Conservation (phyloP, 345 rosid species). For the Citrus trifoliata region DNA sequence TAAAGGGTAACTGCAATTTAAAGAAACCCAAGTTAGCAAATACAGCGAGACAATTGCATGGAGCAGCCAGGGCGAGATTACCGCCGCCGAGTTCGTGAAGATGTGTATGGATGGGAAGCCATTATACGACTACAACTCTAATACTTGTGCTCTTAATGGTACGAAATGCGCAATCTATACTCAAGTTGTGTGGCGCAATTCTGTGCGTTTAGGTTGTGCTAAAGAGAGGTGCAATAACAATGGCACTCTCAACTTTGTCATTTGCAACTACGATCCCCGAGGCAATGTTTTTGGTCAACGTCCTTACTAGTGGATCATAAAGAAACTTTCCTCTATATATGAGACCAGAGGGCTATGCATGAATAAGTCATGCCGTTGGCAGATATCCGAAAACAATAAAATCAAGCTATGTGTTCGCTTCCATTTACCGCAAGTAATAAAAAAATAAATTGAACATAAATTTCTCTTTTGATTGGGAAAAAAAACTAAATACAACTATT, state of each 20-base stretch:
- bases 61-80: no score
- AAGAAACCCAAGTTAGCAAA: slow-evolving; percentile 46
- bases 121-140: no score
- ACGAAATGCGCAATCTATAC: slow-evolving; percentile 60
- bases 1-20: slow-evolving; percentile 30
- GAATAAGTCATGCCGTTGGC: neutral
- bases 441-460: no score
- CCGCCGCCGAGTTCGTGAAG: no score
- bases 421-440: no score
- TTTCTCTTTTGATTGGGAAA: no score
- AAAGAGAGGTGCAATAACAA: slow-evolving; percentile 45
- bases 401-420: no score
- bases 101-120: no score
- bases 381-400: neutral
- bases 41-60: neutral
- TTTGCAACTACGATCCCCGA: slow-evolving; percentile 60
- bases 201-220: slow-evolving; percentile 60
- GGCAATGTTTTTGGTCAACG: slow-evolving; percentile 44
- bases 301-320: slow-evolving; percentile 24
- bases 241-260: slow-evolving; percentile 30
- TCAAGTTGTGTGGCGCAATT: slow-evolving; percentile 65
- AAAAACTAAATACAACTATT: no score
- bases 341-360: neutral
- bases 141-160: neutral
- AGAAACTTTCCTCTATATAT: neutral